phyloP scores from a whole-genome alignment of 2,329 filamentous ascomycete genomes.

The Microdochium trichocladiopsis region DNA sequence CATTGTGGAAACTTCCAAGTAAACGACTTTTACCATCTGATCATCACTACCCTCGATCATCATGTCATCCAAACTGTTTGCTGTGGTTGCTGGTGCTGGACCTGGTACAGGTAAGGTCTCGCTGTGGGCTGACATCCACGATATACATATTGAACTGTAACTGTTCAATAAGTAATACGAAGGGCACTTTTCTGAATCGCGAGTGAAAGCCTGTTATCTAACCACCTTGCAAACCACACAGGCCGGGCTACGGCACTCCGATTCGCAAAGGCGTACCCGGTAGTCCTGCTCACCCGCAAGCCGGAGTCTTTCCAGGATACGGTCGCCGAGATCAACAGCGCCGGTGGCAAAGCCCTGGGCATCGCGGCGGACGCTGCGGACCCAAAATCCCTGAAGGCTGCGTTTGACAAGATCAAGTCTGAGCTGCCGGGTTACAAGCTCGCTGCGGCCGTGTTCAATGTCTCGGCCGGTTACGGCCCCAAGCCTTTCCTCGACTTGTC shows the following conservation, averaged over 20 bases:
- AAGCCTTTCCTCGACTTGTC: constrained; percentile 54
- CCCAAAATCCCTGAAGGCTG: constrained; percentile 31
- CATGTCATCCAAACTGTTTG: constrained; percentile 44
- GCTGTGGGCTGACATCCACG: too few relatives aligned
- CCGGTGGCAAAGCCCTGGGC: constrained; percentile 64
- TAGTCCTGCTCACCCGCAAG: constrained; percentile 67
- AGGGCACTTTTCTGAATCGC: too few relatives aligned
- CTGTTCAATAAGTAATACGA: too few relatives aligned
- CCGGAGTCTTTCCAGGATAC: constrained; percentile 59
- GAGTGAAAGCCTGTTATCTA: constrained; percentile 5
- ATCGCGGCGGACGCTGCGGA: constrained; percentile 59
- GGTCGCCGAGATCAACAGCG: constrained; percentile 59
- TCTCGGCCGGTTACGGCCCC: constrained; percentile 40
- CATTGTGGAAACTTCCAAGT: too few relatives aligned
- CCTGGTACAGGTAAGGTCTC: constrained; percentile 47
- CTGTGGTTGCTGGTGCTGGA: constrained; percentile 67
- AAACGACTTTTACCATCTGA: too few relatives aligned
- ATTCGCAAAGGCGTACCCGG: constrained; percentile 60
- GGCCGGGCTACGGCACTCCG: constrained; percentile 44
- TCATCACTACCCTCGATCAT: background rate
- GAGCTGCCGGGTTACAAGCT: constrained; percentile 48
- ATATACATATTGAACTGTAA: too few relatives aligned
- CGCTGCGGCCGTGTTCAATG: constrained; percentile 67
- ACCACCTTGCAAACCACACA: constrained; percentile 9
- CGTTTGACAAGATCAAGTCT: constrained; percentile 55